phyloP scores from a whole-genome alignment of 1,284 basidiomycete species.

The Sparassis latifolia region DNA sequence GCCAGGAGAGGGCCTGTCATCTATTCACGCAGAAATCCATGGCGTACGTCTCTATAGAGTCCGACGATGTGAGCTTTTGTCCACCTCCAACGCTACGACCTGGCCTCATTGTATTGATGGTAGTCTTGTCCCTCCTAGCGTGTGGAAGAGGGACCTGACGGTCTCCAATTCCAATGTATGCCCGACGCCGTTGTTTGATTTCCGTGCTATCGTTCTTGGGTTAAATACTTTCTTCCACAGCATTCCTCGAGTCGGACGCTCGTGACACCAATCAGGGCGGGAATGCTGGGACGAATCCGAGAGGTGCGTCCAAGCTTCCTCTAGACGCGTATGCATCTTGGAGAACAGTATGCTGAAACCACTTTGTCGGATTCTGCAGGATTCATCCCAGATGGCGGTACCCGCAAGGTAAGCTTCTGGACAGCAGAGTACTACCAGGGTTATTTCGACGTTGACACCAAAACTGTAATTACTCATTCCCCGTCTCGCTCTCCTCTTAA shows the following conservation, averaged over 20 bases:
- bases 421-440: conserved; percentile 72
- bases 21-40: too few relatives aligned
- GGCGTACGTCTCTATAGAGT: conserved; percentile 28
- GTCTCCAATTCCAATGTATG: conserved; percentile 28
- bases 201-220: too few relatives aligned
- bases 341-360: too few relatives aligned
- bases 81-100: background rate
- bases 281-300: conserved; percentile 10
- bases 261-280: conserved; percentile 12
- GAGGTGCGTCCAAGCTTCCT: conserved; percentile 15
- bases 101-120: conserved; percentile 13
- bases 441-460: conserved; percentile 79
- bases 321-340: background rate
- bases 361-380: conserved; percentile 18
- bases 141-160: conserved; percentile 28
- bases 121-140: conserved; percentile 16
- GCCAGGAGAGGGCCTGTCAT: too few relatives aligned
- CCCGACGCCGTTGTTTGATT: background rate
- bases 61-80: conserved; percentile 22
- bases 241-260: conserved; percentile 24
- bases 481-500: background rate
- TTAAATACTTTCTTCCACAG: conserved; percentile 6
- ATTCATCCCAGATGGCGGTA: conserved; percentile 33
- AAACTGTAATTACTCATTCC: conserved; percentile 38
- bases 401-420: conserved; percentile 52